phyloP scores from a whole-genome alignment of 31 red algal species.

The Odonthalia washingtoniensis region DNA sequence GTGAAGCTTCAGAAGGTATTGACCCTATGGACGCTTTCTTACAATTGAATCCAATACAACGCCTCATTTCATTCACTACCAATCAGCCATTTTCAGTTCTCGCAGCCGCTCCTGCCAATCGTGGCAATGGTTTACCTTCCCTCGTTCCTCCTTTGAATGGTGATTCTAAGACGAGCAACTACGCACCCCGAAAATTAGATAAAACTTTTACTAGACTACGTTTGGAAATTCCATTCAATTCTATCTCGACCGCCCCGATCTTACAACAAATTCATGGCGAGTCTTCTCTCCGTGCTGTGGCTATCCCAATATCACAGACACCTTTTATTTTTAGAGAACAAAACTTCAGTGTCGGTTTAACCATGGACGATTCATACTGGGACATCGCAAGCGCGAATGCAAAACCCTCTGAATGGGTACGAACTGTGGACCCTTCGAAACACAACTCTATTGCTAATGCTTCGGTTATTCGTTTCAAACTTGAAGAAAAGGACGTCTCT shows the following conservation, averaged over 20 bases:
- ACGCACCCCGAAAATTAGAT: too few species aligned
- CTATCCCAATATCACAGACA: slow-evolving; percentile 4
- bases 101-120: too few species aligned
- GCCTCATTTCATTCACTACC: neutral
- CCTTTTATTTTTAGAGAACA: slow-evolving; percentile 9
- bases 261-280: neutral
- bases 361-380: neutral
- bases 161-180: neutral
- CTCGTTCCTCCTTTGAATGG: too few species aligned
- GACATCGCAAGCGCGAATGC: neutral
- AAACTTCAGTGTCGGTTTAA: neutral
- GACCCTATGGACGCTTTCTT: neutral
- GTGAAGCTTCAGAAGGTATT: neutral
- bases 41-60: neutral
- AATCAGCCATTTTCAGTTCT: too few species aligned
- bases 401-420: slow-evolving; percentile 17
- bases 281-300: neutral
- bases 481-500: neutral
- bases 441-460: slow-evolving; percentile 24
- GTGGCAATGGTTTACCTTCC: too few species aligned
- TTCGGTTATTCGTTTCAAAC: slow-evolving; percentile 11
- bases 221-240: slow-evolving; percentile 56
- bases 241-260: slow-evolving; percentile 15
- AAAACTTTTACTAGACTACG: slow-evolving; percentile 8
- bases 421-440: slow-evolving; percentile 46